A percentile compares a stretch with the other conserved stretches of the same genome.
phyloP scores from a whole-genome alignment of 371 early-diverging fungal species.

The Lichtheimia ornata region DNA sequence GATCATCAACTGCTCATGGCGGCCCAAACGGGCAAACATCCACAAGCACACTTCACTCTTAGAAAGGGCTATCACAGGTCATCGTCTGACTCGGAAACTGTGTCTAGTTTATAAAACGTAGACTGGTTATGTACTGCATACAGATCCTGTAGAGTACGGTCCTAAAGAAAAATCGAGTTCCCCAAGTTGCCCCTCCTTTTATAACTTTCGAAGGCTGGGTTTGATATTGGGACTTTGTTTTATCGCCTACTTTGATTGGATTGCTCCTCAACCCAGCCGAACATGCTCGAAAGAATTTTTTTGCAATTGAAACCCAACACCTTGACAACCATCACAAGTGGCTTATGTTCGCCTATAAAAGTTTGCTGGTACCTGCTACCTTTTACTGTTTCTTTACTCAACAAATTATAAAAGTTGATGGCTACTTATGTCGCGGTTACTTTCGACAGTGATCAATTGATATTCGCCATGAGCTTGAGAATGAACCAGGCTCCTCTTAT shows the following conservation, averaged over 20 bases:
- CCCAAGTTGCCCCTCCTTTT: constrained; percentile 20
- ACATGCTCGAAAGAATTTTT: too few species aligned
- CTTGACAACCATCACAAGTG: too few species aligned
- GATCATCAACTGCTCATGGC: constrained; percentile 37
- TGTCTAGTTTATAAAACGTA: constrained; percentile 54
- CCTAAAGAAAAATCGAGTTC: constrained; percentile 40
- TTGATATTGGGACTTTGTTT: not conserved
- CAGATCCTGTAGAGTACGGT: constrained; percentile 60
- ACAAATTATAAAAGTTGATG: not conserved
- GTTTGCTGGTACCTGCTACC: too few species aligned
- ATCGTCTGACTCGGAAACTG: constrained; percentile 46
- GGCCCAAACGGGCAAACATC: constrained; percentile 18
- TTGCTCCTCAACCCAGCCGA: not conserved
- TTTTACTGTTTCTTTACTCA: not conserved
- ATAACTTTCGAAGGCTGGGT: constrained; percentile 21
- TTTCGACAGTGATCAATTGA: too few species aligned
- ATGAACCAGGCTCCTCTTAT: too few species aligned
- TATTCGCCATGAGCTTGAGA: too few species aligned
- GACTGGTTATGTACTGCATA: constrained; percentile 55
- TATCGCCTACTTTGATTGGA: not conserved
- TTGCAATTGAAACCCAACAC: too few species aligned
- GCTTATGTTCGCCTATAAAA: too few species aligned
- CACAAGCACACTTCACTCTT: constrained; percentile 47
- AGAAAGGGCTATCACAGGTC: constrained; percentile 44
- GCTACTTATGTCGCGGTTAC: too few species aligned